phyloP scores from a whole-genome alignment of 1,139 yeast species.

The Candida sanyaensis region DNA sequence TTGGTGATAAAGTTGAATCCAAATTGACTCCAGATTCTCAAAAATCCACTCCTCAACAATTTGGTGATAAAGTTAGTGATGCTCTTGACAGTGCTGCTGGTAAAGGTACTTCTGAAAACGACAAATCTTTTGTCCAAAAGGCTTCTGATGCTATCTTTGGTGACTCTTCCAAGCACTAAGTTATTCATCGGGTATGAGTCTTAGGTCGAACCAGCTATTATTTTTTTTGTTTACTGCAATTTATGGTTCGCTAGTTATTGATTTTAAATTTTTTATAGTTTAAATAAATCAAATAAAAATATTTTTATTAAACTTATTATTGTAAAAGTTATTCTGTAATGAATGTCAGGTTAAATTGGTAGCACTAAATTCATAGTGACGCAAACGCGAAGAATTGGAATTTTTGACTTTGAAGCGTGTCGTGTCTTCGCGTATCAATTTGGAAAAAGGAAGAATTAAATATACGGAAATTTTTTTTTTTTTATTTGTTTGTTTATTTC shows the following conservation, averaged over 20 bases:
- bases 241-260: too few relatives aligned
- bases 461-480: neutral
- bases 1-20: constrained; percentile 40
- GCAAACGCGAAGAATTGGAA: too few relatives aligned
- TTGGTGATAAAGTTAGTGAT: constrained; percentile 39
- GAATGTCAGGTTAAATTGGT: too few relatives aligned
- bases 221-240: too few relatives aligned
- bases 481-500: neutral
- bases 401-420: neutral
- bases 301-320: too few relatives aligned
- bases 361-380: too few relatives aligned
- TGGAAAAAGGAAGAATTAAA: neutral
- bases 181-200: neutral
- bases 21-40: constrained; percentile 45
- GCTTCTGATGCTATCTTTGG: constrained; percentile 43
- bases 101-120: constrained; percentile 31
- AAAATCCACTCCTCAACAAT: constrained; percentile 39
- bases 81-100: constrained; percentile 38
- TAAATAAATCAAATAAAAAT: too few relatives aligned
- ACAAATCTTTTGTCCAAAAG: constrained; percentile 43
- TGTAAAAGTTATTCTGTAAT: too few relatives aligned
- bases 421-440: neutral
- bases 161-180: constrained; percentile 15
- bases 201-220: too few relatives aligned
- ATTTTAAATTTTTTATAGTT: too few relatives aligned